Evolutionary conservation across 2,329 filamentous ascomycete species (phyloP).

Genomic region (Ascochyta pisi): DNA sequence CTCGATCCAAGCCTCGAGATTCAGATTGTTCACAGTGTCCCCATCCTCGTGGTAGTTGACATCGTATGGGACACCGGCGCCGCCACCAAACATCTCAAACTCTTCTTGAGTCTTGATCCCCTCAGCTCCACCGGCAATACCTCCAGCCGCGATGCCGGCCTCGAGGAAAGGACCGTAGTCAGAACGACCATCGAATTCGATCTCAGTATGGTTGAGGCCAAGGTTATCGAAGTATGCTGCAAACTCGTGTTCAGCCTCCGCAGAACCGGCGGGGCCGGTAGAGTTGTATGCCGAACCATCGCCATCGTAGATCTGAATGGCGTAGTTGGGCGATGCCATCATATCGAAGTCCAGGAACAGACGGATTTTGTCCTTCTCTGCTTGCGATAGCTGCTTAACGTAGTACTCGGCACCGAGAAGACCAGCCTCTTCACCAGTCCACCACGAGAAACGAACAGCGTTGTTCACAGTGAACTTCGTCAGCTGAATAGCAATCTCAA

Average conservation of each 20-base stretch:
- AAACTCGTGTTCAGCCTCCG: constrained; percentile 70
- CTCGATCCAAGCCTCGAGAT: constrained; percentile 60
- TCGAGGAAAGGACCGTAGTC: constrained; percentile 82
- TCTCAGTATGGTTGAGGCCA: constrained; percentile 62
- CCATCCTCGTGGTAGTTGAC: constrained; percentile 63
- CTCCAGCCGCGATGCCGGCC: constrained; percentile 74
- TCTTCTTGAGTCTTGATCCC: constrained; percentile 75
- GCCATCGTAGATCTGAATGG: constrained; percentile 63
- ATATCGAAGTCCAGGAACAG: constrained; percentile 77
- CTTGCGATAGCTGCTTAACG: constrained; percentile 56
- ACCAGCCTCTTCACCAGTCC: constrained; percentile 69
- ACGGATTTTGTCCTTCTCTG: constrained; percentile 64
- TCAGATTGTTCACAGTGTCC: constrained; percentile 63
- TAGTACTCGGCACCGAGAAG: constrained; percentile 67
- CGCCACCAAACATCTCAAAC: constrained; percentile 72
- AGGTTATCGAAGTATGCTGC: constrained; percentile 42
- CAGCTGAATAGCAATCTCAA: constrained; percentile 67
- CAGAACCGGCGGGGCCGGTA: constrained; percentile 67
- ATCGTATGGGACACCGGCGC: constrained; percentile 65
- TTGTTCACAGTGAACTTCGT: constrained; percentile 76
- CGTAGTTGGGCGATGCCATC: constrained; percentile 70
- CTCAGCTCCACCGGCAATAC: constrained; percentile 80
- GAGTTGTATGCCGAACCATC: constrained; percentile 63
- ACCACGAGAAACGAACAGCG: constrained; percentile 69
- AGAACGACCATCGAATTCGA: constrained; percentile 78